Conservation (phyloP, 2,329 filamentous ascomycete species). For the Cladophialophora exuberans region DNA sequence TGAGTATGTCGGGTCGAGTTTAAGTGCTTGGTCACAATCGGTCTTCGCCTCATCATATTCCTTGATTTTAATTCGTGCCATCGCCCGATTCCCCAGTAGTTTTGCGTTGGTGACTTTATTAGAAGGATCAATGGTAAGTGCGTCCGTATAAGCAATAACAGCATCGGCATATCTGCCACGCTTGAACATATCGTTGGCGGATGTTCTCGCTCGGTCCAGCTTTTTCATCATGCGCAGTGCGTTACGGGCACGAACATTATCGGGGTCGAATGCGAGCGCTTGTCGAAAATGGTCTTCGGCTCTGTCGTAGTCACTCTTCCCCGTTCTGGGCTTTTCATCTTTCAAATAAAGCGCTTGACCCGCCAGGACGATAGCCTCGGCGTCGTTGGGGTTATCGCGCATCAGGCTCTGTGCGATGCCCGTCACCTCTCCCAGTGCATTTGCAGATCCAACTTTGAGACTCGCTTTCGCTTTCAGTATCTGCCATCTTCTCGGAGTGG, state of each 20-base stretch:
- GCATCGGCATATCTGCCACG: slow-evolving; percentile 76
- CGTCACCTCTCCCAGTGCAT: slow-evolving; percentile 87
- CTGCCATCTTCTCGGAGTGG: slow-evolving; percentile 89
- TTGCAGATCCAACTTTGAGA: slow-evolving; percentile 87
- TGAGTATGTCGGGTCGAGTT: slow-evolving; percentile 79
- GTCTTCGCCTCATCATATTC: slow-evolving; percentile 78
- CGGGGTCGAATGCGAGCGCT: slow-evolving; percentile 86
- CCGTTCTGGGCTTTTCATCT: slow-evolving; percentile 70
- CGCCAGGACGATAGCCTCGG: slow-evolving; percentile 87
- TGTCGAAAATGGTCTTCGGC: slow-evolving; percentile 90
- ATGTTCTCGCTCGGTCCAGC: slow-evolving; percentile 89
- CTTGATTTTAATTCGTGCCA: slow-evolving; percentile 79
- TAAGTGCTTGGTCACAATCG: slow-evolving; percentile 83
- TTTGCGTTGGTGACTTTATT: slow-evolving; percentile 96
- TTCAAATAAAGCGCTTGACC: slow-evolving; percentile 86
- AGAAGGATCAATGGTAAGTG: slow-evolving; percentile 79
- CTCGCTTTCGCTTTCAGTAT: slow-evolving; percentile 90
- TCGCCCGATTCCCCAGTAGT: slow-evolving; percentile 88
- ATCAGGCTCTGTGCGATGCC: slow-evolving; percentile 88
- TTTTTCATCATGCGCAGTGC: slow-evolving; percentile 89
- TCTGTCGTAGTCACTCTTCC: slow-evolving; percentile 63
- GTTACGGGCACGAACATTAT: slow-evolving; percentile 85
- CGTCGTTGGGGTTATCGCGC: slow-evolving; percentile 84
- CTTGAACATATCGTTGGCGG: slow-evolving; percentile 91
- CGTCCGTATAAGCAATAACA: slow-evolving; percentile 80